Evolutionary conservation across 1,139 yeast genomes (phyloP).

Genomic region (Pichia inconspicua): DNA sequence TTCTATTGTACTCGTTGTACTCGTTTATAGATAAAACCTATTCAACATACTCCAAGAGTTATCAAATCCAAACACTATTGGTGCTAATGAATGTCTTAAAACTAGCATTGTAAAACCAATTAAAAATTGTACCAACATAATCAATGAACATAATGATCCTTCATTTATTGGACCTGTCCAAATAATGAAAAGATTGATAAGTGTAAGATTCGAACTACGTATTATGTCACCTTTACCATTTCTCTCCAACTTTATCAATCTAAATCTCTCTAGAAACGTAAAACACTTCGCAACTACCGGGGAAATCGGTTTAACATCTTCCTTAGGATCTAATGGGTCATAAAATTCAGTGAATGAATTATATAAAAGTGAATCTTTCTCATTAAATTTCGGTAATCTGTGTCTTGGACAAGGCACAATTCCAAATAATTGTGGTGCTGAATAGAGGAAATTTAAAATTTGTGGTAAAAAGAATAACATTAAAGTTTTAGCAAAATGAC

Average conservation of each 20-base stretch:
- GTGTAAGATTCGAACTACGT: slow-evolving; percentile 73
- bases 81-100: slow-evolving; percentile 79
- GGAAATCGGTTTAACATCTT: slow-evolving; percentile 15
- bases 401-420: slow-evolving; percentile 94
- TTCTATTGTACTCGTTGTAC: no score
- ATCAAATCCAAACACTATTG: slow-evolving; percentile 82
- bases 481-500: slow-evolving; percentile 92
- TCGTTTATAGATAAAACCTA: slow-evolving; percentile 17
- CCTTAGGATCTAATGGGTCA: slow-evolving; percentile 1
- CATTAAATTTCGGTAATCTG: slow-evolving; percentile 72
- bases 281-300: slow-evolving; percentile 25
- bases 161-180: slow-evolving; percentile 89
- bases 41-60: slow-evolving; percentile 38
- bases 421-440: slow-evolving; percentile 82
- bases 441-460: slow-evolving; percentile 78
- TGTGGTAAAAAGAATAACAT: slow-evolving; percentile 83
- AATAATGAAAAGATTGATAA: slow-evolving; percentile 74
- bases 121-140: slow-evolving; percentile 54
- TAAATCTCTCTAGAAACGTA: slow-evolving; percentile 34
- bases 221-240: slow-evolving; percentile 28
- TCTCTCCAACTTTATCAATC: slow-evolving; percentile 42
- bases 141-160: slow-evolving; percentile 55
- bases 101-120: slow-evolving; percentile 62
- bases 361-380: slow-evolving; percentile 60
- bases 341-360: slow-evolving; percentile 57